Percentiles rank a stretch among this genome's conserved stretches.
phyloP scores from a whole-genome alignment of 805 yeast species.

The Ogataea pini region DNA sequence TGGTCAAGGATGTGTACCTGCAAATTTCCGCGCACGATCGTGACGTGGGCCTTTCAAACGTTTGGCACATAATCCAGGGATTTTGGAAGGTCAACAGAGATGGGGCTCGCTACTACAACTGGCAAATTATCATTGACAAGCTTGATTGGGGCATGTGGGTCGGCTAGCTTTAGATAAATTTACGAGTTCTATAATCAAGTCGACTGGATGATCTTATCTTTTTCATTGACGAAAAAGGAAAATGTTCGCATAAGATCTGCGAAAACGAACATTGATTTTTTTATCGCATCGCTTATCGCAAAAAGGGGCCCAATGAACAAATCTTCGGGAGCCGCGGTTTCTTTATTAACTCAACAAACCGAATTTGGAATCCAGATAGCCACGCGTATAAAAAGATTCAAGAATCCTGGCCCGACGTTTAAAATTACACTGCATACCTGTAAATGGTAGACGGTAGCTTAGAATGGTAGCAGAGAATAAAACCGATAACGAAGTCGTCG shows the following conservation, averaged over 20 bases:
- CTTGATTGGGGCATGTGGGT: constrained; percentile 30
- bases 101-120: constrained; percentile 23
- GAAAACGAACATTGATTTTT: background rate
- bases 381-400: background rate
- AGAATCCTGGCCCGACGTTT: background rate
- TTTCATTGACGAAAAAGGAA: background rate
- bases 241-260: background rate
- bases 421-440: background rate
- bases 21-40: constrained; percentile 10
- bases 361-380: no score
- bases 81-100: constrained; percentile 29
- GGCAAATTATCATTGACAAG: constrained; percentile 28
- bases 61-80: constrained; percentile 26
- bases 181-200: no score
- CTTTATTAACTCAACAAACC: no score
- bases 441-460: background rate
- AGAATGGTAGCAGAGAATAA: background rate
- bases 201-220: background rate
- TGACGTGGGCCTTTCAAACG: constrained; percentile 18
- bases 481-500: background rate
- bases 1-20: constrained; percentile 22
- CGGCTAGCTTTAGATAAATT: no score
- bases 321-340: no score
- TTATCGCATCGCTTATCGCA: constrained; percentile 1
- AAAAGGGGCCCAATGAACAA: background rate